phyloP scores from a whole-genome alignment of 306 rosid species.

The Cicer arietinum region DNA sequence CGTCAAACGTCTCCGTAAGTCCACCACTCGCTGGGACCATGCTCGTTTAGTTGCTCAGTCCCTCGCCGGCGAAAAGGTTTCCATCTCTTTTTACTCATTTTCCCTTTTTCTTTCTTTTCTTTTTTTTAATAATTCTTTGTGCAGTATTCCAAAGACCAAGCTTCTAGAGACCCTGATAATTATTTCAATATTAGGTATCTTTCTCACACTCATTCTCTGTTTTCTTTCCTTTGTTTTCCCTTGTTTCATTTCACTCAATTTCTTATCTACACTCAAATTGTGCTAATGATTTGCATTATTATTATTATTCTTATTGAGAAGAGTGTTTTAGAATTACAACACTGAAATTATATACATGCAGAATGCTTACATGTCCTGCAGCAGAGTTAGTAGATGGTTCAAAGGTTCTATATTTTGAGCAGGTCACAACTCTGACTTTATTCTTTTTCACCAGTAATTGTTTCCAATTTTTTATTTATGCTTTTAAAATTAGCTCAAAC shows the following conservation, averaged over 20 bases:
- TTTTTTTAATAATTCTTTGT: background rate
- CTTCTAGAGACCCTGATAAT: constrained; percentile 87
- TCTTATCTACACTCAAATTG: no score
- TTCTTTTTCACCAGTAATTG: background rate
- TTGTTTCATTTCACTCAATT: no score
- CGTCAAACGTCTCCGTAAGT: constrained; percentile 87
- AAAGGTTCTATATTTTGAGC: constrained; percentile 84
- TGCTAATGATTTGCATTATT: no score
- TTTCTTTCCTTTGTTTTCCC: background rate
- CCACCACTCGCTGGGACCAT: constrained; percentile 99
- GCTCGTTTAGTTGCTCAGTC: constrained; percentile 77
- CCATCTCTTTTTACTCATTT: background rate
- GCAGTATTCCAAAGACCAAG: constrained; percentile 89
- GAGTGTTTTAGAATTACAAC: constrained; percentile 2
- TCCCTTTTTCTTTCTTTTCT: background rate
- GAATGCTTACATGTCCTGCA: constrained; percentile 81
- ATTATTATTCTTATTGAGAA: background rate
- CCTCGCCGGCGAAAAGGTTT: constrained; percentile 86
- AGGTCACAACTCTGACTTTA: constrained; percentile 52
- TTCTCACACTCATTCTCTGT: background rate
- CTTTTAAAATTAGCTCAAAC: constrained; percentile 15
- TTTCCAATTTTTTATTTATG: background rate
- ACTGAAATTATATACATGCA: constrained; percentile 31
- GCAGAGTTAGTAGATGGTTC: constrained; percentile 97
- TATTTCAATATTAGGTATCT: constrained; percentile 90